Conservation (phyloP, 140 eudicot genomes). For the Flaveria floridana region DNA sequence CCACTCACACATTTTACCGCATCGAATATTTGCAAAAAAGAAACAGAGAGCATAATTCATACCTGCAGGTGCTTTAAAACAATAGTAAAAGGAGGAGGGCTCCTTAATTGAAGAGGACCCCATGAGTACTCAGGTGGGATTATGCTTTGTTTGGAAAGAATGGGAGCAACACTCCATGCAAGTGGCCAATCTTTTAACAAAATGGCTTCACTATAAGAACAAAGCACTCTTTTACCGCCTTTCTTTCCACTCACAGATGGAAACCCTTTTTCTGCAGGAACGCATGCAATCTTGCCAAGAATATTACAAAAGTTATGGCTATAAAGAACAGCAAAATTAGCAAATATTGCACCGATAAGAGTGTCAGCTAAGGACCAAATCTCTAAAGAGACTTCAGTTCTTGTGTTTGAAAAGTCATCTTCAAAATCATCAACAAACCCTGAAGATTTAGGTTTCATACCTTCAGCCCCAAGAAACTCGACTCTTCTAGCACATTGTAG, state of each 20-base stretch:
- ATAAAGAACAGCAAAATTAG: constrained; percentile 92
- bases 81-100: constrained; percentile 76
- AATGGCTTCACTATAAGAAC: constrained; percentile 82
- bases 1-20: background rate
- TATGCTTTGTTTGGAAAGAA: constrained; percentile 63
- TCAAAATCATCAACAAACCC: constrained; percentile 62
- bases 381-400: constrained; percentile 67
- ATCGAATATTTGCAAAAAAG: background rate
- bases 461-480: constrained; percentile 78
- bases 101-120: constrained; percentile 78
- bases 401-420: constrained; percentile 46
- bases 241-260: constrained; percentile 79
- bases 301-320: constrained; percentile 76
- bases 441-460: constrained; percentile 48
- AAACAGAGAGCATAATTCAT: constrained; percentile 3
- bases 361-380: constrained; percentile 83
- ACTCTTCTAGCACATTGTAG: constrained; percentile 94
- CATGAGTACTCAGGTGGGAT: constrained; percentile 96
- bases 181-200: constrained; percentile 93
- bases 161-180: constrained; percentile 93
- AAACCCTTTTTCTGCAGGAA: constrained; percentile 91
- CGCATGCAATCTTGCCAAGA: constrained; percentile 86
- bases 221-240: constrained; percentile 80
- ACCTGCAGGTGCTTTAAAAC: constrained; percentile 87
- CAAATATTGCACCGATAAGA: constrained; percentile 67